Percentiles rank a stretch among this genome's conserved stretches.
phyloP scores from a whole-genome alignment of 768 basidiomycete genomes.

The Termitomyces titanicus region DNA sequence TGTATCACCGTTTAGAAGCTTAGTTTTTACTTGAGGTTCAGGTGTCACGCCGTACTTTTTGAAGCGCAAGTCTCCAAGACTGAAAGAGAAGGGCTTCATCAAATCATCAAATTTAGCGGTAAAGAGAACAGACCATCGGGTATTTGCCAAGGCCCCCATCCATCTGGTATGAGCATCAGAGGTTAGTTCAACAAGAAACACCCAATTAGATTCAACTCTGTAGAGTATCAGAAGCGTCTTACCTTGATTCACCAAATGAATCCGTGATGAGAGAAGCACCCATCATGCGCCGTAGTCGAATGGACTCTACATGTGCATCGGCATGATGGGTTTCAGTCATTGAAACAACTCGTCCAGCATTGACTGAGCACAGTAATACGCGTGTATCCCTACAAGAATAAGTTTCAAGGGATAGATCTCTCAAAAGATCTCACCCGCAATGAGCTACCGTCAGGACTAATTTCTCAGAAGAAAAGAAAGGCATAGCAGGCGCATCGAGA shows the following conservation, averaged over 20 bases:
- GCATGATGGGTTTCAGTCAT: conserved; percentile 97
- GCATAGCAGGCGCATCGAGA: conserved; percentile 71
- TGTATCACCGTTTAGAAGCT: conserved; percentile 65
- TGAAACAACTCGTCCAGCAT: conserved; percentile 68
- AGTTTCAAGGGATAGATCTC: neutral
- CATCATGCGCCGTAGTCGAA: conserved; percentile 84
- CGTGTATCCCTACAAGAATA: conserved; percentile 72
- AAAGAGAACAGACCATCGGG: conserved; percentile 60
- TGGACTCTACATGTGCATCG: conserved; percentile 85
- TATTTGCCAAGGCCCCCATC: conserved; percentile 95
- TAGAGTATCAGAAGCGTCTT: conserved; percentile 14
- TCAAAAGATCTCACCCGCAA: conserved; percentile 62
- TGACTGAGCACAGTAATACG: conserved; percentile 74
- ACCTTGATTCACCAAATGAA: conserved; percentile 91
- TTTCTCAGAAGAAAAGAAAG: conserved; percentile 78
- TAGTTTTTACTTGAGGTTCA: conserved; percentile 83
- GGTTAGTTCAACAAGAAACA: neutral
- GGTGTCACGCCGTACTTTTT: conserved; percentile 91
- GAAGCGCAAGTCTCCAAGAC: conserved; percentile 85
- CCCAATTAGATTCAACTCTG: neutral
- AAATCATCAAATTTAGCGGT: neutral
- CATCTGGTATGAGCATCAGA: conserved; percentile 46
- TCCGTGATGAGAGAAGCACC: conserved; percentile 87
- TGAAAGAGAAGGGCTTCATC: conserved; percentile 23
- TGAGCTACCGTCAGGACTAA: conserved; percentile 88